phyloP scores from a whole-genome alignment of 2,329 filamentous ascomycete species.

The Sclerotinia sclerotiorum region DNA sequence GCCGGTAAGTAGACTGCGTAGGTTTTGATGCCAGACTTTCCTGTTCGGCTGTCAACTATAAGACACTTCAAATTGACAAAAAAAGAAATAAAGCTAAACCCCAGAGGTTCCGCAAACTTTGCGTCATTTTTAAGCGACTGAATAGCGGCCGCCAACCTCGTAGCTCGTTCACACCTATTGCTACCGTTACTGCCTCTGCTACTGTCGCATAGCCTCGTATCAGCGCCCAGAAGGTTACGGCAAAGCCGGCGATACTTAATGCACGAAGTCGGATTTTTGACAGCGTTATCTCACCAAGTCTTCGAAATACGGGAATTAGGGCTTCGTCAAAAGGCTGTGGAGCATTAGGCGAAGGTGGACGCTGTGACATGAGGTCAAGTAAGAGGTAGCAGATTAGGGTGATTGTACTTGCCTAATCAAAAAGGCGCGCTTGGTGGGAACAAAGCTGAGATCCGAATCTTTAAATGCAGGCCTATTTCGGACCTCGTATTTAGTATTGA shows the following conservation, averaged over 20 bases:
- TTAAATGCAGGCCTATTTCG: slow-evolving; percentile 1
- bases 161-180: background rate
- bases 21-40: slow-evolving; percentile 10
- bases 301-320: slow-evolving; percentile 9
- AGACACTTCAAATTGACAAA: background rate
- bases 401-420: background rate
- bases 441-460: background rate
- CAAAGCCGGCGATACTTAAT: slow-evolving; percentile 13
- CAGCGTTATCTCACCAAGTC: background rate
- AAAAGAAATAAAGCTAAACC: background rate
- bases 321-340: slow-evolving; percentile 3
- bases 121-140: background rate
- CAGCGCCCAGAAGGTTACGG: slow-evolving; percentile 5
- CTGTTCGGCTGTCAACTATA: background rate
- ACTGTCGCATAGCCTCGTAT: background rate
- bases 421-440: background rate
- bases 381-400: background rate
- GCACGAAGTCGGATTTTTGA: background rate
- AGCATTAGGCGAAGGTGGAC: slow-evolving; percentile 4
- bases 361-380: slow-evolving; percentile 2
- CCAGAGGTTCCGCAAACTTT: slow-evolving; percentile 3
- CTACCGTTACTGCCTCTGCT: background rate
- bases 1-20: slow-evolving; percentile 1
- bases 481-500: slow-evolving; percentile 3
- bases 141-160: background rate